These are phyloP conservation scores for Triticum monococcum DNA, from an alignment of 176 grass and related monocot genomes.

Conservation along the genomic window DNA sequence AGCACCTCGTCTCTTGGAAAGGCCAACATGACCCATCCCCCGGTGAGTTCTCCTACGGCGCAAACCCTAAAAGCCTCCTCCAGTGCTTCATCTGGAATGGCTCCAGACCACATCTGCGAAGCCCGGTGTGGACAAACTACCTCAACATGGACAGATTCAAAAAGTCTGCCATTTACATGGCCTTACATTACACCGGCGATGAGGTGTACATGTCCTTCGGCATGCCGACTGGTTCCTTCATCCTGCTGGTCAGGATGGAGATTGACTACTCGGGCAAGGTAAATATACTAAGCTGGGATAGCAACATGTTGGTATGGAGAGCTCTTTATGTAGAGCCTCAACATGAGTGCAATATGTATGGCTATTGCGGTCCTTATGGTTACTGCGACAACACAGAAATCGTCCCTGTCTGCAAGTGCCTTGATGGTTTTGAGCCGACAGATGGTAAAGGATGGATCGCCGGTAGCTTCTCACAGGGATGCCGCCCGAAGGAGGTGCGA, in stretches of 20 bases:
- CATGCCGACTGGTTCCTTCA: slow-evolving; percentile 3
- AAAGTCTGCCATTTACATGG: neutral
- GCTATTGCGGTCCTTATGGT: slow-evolving; percentile 38
- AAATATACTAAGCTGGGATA: slow-evolving; percentile 36
- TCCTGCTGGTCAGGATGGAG: slow-evolving; percentile 23
- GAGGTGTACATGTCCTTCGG: slow-evolving; percentile 39
- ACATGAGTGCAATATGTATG: slow-evolving; percentile 29
- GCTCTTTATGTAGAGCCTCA: slow-evolving; percentile 9
- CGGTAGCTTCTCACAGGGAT: slow-evolving; percentile 24
- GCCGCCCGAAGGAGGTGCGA: slow-evolving; percentile 2
- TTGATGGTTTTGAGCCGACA: slow-evolving; percentile 49
- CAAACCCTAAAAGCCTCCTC: slow-evolving; percentile 26
- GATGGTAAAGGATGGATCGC: neutral
- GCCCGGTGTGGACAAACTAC: slow-evolving; percentile 44
- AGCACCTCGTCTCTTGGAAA: slow-evolving; percentile 44
- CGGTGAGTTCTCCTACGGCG: slow-evolving; percentile 32
- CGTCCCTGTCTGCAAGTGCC: slow-evolving; percentile 43
- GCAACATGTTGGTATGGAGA: slow-evolving; percentile 12
- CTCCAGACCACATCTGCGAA: slow-evolving; percentile 10
- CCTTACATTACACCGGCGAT: neutral
- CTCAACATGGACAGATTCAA: neutral
- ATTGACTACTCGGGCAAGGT: slow-evolving; percentile 37
- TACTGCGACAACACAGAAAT: slow-evolving; percentile 37
- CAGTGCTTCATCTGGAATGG: slow-evolving; percentile 41
- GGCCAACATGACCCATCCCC: slow-evolving; percentile 37